Percentiles rank a stretch among this genome's conserved stretches.
phyloP scores from a whole-genome alignment of 2,329 filamentous ascomycete species.

The Byssoonygena ceratinophila region DNA sequence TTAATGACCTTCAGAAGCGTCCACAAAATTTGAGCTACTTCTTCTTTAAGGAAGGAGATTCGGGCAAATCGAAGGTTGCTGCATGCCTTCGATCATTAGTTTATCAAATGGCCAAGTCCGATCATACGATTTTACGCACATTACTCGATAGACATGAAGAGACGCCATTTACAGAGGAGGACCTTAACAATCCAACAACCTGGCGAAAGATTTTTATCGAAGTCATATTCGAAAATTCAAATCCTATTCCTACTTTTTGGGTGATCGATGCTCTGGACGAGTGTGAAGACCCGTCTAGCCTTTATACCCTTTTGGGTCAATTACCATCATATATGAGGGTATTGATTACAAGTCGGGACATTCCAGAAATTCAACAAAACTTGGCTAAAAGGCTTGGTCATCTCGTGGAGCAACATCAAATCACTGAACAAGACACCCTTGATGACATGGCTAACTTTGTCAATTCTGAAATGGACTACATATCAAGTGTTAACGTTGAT shows the following conservation, averaged over 20 bases:
- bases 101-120: background rate
- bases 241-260: slow-evolving; percentile 25
- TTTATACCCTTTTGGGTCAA: slow-evolving; percentile 5
- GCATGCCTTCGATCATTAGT: background rate
- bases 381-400: background rate
- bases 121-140: background rate
- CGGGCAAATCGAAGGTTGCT: background rate
- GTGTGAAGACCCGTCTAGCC: slow-evolving; percentile 7
- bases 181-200: background rate
- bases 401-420: background rate
- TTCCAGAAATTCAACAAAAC: background rate
- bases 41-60: background rate
- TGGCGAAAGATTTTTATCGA: background rate
- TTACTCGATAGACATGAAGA: background rate
- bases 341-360: background rate
- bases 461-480: background rate
- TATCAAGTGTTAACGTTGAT: background rate
- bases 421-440: background rate
- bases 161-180: background rate
- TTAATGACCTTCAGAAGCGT: slow-evolving; percentile 21
- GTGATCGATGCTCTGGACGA: slow-evolving; percentile 19
- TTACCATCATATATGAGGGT: background rate
- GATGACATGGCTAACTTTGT: background rate
- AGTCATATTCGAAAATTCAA: slow-evolving; percentile 13
- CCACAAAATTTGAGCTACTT: background rate